phyloP scores from a whole-genome alignment of 2,329 filamentous ascomycete species.

The Aureobasidium sp. region DNA sequence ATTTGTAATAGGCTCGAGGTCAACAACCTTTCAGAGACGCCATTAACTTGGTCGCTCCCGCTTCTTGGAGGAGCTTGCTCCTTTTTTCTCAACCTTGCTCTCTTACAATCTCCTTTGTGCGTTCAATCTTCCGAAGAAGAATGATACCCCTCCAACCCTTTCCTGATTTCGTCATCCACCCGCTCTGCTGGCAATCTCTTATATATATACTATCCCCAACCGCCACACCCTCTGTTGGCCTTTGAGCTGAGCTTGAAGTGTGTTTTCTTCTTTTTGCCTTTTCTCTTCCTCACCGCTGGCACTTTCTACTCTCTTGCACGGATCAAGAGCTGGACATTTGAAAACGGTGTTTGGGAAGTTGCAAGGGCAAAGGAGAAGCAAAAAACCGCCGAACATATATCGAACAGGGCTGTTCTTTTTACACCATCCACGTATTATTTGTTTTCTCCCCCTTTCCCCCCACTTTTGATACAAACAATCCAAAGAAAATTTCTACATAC shows the following conservation, averaged over 20 bases:
- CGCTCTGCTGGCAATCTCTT: background rate
- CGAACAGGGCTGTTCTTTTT: slow-evolving; percentile 4
- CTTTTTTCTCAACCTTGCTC: background rate
- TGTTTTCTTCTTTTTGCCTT: background rate
- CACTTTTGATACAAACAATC: too few species aligned
- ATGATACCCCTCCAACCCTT: background rate
- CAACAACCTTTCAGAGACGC: background rate
- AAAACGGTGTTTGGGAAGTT: background rate
- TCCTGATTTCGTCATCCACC: background rate
- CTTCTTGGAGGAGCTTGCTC: slow-evolving; percentile 5
- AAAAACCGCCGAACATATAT: background rate
- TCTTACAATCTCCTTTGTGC: slow-evolving; percentile 5
- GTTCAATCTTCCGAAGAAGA: slow-evolving; percentile 2
- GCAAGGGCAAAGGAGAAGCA: background rate
- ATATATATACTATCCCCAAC: background rate
- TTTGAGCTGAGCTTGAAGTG: slow-evolving; percentile 7
- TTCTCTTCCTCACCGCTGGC: background rate
- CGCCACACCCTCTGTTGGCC: background rate
- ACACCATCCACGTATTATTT: background rate
- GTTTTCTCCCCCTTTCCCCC: background rate
- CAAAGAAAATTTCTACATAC: background rate
- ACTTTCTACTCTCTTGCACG: slow-evolving; percentile 2
- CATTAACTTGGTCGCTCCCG: background rate
- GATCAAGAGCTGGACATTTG: slow-evolving; percentile 2
- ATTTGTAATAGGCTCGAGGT: slow-evolving; percentile 11